These are phyloP conservation scores for Ustilaginoidea virens DNA, from an alignment of 2,329 filamentous ascomycete species.

Conservation along the genomic window DNA sequence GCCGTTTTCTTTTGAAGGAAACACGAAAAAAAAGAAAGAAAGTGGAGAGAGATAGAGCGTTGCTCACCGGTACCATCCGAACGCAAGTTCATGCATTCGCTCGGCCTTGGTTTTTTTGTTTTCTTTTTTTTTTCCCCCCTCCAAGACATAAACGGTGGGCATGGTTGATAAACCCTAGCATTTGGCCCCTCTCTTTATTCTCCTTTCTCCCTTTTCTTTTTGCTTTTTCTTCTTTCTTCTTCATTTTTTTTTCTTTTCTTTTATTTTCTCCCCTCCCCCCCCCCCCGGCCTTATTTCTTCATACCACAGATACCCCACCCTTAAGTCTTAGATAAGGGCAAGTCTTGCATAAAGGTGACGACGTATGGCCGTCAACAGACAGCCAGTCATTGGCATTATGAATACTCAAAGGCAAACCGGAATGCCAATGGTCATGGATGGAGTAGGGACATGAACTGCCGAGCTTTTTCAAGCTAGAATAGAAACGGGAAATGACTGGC, in stretches of 20 bases:
- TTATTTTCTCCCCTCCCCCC: no score
- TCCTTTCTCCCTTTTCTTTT: neutral
- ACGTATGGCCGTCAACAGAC: conserved; percentile 3
- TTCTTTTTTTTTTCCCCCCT: neutral
- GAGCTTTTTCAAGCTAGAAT: neutral
- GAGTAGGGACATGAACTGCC: conserved; percentile 3
- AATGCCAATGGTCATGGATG: conserved; percentile 3
- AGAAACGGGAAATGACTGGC: conserved; percentile 1
- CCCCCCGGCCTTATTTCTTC: conserved; percentile 2
- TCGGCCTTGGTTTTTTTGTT: conserved; percentile 1
- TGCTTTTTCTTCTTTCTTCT: neutral
- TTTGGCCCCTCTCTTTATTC: neutral
- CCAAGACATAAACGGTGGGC: neutral
- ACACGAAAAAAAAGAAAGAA: no score
- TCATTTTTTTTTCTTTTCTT: neutral
- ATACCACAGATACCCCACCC: conserved; percentile 5
- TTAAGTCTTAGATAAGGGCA: no score
- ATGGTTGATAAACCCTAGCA: neutral
- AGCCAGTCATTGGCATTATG: conserved; percentile 2
- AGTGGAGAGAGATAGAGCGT: neutral
- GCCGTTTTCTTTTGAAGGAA: no score
- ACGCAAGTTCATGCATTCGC: conserved; percentile 11
- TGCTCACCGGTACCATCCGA: conserved; percentile 6
- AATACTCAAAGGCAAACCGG: conserved; percentile 3
- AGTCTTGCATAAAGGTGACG: neutral